phyloP scores from a whole-genome alignment of 148 eudicot species.

The Cornus kousa region DNA sequence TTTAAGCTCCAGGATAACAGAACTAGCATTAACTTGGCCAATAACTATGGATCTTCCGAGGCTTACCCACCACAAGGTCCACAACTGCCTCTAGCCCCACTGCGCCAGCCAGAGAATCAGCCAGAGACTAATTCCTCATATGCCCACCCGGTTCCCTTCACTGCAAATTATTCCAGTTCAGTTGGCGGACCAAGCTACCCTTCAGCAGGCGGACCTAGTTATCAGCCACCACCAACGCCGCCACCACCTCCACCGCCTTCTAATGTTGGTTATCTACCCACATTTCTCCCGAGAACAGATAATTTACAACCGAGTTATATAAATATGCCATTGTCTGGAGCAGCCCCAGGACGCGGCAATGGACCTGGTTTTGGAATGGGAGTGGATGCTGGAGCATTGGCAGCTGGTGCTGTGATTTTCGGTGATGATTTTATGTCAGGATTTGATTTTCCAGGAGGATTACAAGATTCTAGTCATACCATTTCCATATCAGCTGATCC shows the following conservation, averaged over 20 bases:
- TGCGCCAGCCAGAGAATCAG: slow-evolving; percentile 24
- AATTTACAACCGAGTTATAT: slow-evolving; percentile 39
- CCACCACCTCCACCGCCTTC: slow-evolving; percentile 56
- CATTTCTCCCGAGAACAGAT: slow-evolving; percentile 35
- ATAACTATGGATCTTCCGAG: slow-evolving; percentile 26
- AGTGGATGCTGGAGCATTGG: slow-evolving; percentile 75
- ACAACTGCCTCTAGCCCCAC: slow-evolving; percentile 23
- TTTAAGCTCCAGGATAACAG: slow-evolving; percentile 43
- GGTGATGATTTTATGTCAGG: slow-evolving; percentile 77
- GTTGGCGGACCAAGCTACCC: slow-evolving; percentile 28
- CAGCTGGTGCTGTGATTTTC: slow-evolving; percentile 76
- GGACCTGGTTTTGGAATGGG: slow-evolving; percentile 72
- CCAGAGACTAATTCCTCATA: slow-evolving; percentile 24
- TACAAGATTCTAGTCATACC: slow-evolving; percentile 38
- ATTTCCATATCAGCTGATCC: slow-evolving; percentile 46
- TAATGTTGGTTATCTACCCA: slow-evolving; percentile 47
- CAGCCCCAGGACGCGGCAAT: slow-evolving; percentile 32
- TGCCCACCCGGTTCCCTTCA: slow-evolving; percentile 30
- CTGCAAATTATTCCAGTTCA: slow-evolving; percentile 30
- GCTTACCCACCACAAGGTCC: slow-evolving; percentile 15
- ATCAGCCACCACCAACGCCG: slow-evolving; percentile 36
- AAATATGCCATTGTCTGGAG: slow-evolving; percentile 53
- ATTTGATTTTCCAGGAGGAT: slow-evolving; percentile 44
- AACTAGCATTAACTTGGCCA: slow-evolving; percentile 28
- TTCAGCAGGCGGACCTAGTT: slow-evolving; percentile 27